Conservation (phyloP, 2,329 filamentous ascomycete genomes). For the Tolypocladium tundrense region DNA sequence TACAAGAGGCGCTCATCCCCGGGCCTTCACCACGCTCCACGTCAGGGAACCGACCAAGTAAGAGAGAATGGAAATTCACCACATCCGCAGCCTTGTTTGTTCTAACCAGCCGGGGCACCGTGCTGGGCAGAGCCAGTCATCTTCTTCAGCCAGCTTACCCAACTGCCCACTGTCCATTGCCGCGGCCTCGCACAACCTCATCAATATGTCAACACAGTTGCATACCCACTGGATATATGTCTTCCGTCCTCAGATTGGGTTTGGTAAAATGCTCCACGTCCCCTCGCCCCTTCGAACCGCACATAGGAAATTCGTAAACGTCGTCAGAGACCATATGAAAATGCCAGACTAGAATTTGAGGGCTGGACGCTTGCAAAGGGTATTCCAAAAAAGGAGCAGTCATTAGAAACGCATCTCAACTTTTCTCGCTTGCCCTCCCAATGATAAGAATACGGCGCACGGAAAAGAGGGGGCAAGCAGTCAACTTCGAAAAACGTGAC, state of each 20-base stretch:
- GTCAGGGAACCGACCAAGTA: background rate
- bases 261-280: background rate
- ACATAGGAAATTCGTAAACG: constrained; percentile 6
- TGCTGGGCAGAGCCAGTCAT: background rate
- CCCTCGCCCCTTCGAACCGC: background rate
- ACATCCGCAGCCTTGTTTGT: background rate
- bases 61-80: background rate
- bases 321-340: constrained; percentile 6
- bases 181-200: background rate
- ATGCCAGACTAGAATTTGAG: background rate
- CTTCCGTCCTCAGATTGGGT: background rate
- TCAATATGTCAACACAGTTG: background rate
- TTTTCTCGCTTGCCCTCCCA: constrained; percentile 1
- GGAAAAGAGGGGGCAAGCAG: background rate
- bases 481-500: constrained; percentile 3
- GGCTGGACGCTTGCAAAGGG: background rate
- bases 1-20: background rate
- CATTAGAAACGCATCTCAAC: background rate
- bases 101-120: background rate
- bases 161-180: background rate
- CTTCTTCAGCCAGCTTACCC: background rate
- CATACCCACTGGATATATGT: background rate
- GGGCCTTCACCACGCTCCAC: background rate
- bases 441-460: background rate
- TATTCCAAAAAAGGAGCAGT: constrained; percentile 1